Base-by-base conservation (phyloP, 306 rosid genomes). In the Pachyrhizus erosus region DNA sequence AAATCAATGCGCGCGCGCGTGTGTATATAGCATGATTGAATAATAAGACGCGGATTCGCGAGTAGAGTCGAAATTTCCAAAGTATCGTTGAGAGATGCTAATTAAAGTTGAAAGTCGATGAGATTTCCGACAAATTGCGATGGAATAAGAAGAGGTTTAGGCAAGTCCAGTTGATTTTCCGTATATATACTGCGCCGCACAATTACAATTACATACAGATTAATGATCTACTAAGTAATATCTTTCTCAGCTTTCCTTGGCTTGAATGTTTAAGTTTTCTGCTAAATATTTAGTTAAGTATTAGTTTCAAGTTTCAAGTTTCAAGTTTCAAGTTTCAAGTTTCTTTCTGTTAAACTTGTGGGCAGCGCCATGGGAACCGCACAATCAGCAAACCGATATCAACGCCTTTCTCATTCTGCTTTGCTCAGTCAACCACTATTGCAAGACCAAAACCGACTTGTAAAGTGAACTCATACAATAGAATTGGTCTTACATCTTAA, bases 331-430 rank as follows among this genome's bases (percentile, higher is more conserved):
- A n/a, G n/a, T n/a, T n/a, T n/a, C n/a, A 39, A 39, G 43, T 9
- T 39, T 39, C 11, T 39, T 39, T 39, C 43, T 39, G 14, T 14
- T 54, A 8, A 55, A 34, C 6, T 58, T 58, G 12, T 58, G 26
- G 66, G 29, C 17, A n/a, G n/a, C n/a, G n/a, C n/a, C n/a, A 60
- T 73, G 65, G 78, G 64, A n/a, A 73, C 18, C n/a, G 33, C 11
- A 54, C 18, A 31, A 29, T 73, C 78, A 73, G 43, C 65, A 29
- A 73, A 51, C 10, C 46, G 18, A 27, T 73, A 73, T 49, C 64
- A 51, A 3, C 27, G 46, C 26, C 46, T 54, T 54, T 17, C 67
- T 74, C 23, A 34, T 52, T 54, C 78, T 10, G 14, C 29, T 73
- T 18, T 34, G 20, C 51, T 18, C 13, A 21, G 1, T 15, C 79